Evolutionary conservation across 2,329 filamentous ascomycete species (phyloP).

Genomic region (Fusarium devonianum): DNA sequence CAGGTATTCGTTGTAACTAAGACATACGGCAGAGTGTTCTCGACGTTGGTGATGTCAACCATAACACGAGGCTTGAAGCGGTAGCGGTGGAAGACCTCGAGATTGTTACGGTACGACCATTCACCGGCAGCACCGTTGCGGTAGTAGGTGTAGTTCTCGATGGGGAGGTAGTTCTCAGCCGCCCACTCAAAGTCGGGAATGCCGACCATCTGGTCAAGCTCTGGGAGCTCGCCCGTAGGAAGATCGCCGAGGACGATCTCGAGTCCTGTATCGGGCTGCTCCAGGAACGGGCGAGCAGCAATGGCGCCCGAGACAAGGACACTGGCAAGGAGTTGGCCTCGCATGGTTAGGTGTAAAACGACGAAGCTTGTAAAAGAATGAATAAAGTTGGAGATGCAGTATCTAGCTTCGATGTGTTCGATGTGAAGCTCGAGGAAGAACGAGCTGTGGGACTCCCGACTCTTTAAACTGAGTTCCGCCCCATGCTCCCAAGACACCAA

Average conservation of each 20-base stretch:
- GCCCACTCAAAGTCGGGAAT: slow-evolving; percentile 63
- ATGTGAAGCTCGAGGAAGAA: background rate
- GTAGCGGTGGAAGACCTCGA: slow-evolving; percentile 60
- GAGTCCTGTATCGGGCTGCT: slow-evolving; percentile 56
- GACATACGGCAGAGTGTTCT: slow-evolving; percentile 47
- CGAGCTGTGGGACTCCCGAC: slow-evolving; percentile 16
- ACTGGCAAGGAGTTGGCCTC: slow-evolving; percentile 34
- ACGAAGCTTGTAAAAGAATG: slow-evolving; percentile 11
- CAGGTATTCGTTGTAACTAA: background rate
- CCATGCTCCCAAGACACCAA: background rate
- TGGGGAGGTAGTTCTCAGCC: slow-evolving; percentile 56
- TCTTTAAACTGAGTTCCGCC: slow-evolving; percentile 23
- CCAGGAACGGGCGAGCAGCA: slow-evolving; percentile 53
- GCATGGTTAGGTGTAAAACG: slow-evolving; percentile 24
- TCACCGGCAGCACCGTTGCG: slow-evolving; percentile 63
- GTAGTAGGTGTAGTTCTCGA: slow-evolving; percentile 62
- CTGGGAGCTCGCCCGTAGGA: slow-evolving; percentile 48
- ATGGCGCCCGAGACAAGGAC: slow-evolving; percentile 47
- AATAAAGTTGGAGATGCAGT: slow-evolving; percentile 5
- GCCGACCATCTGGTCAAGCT: slow-evolving; percentile 54
- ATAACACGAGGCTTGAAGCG: slow-evolving; percentile 57
- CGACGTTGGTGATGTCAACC: slow-evolving; percentile 57
- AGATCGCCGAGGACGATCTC: slow-evolving; percentile 48
- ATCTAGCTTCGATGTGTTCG: background rate
- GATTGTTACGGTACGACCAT: slow-evolving; percentile 64